These are phyloP conservation scores for Phytophthora cajani DNA, from an alignment of 352 stramenopile genomes.

Conservation along the genomic window DNA sequence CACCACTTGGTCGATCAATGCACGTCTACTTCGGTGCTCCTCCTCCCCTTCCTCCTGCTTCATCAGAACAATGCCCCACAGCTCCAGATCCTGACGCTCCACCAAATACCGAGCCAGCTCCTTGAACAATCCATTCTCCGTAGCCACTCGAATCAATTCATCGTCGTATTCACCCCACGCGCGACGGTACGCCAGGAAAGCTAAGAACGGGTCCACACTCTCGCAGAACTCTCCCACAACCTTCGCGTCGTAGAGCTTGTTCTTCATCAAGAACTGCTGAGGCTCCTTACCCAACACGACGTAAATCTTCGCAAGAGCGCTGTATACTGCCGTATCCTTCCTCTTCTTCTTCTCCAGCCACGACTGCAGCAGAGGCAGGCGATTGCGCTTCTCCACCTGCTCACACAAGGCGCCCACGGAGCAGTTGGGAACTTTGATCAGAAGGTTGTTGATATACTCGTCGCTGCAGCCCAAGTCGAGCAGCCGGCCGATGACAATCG, in stretches of 20 bases:
- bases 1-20: constrained; percentile 98
- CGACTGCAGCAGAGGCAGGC: constrained; percentile 96
- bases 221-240: constrained; percentile 99
- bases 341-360: constrained; percentile 96
- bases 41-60: constrained; percentile 88
- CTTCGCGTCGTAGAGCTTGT: constrained; percentile 99
- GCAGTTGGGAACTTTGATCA: constrained; percentile 94
- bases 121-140: constrained; percentile 98
- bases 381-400: constrained; percentile 98
- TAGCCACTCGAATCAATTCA: constrained; percentile 97
- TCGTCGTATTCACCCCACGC: constrained; percentile 97
- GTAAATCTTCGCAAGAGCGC: constrained; percentile 99
- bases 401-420: constrained; percentile 98
- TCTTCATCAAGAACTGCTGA: constrained; percentile 98
- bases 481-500: constrained; percentile 98
- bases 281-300: constrained; percentile 98
- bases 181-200: constrained; percentile 98
- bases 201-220: constrained; percentile 97
- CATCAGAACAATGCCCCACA: constrained; percentile 96
- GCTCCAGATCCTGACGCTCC: constrained; percentile 97
- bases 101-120: constrained; percentile 98
- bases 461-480: constrained; percentile 97
- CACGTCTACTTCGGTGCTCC: constrained; percentile 86
- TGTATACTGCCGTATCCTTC: constrained; percentile 97
- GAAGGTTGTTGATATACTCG: constrained; percentile 98